These are phyloP conservation scores for Pterocarpus macrocarpus DNA, from an alignment of 306 rosid species.

Conservation along the genomic window DNA sequence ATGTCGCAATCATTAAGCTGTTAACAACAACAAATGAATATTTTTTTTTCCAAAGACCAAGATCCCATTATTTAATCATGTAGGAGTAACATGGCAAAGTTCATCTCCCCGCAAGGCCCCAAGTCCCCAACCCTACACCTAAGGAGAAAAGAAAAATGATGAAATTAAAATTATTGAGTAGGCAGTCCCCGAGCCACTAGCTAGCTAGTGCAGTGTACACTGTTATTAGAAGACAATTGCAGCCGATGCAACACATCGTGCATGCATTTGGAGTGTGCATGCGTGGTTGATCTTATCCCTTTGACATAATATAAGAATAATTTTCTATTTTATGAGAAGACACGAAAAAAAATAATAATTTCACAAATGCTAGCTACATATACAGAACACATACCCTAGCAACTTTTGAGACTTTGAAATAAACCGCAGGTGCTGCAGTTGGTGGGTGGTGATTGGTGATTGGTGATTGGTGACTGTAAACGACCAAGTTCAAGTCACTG, in stretches of 20 bases:
- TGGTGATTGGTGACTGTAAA: slow-evolving; percentile 31
- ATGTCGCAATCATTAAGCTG: slow-evolving; percentile 29
- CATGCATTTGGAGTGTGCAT: slow-evolving; percentile 49
- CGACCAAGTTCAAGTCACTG: slow-evolving; percentile 51
- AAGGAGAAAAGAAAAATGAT: not conserved
- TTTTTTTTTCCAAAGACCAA: slow-evolving; percentile 33
- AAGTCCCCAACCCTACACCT: not conserved
- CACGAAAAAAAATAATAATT: not conserved
- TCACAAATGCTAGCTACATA: not conserved
- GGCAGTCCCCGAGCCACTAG: slow-evolving; percentile 7
- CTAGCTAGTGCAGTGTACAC: not conserved
- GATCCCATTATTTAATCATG: slow-evolving; percentile 31
- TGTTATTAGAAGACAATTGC: slow-evolving; percentile 32
- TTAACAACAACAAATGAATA: slow-evolving; percentile 15
- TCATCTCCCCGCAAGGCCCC: slow-evolving; percentile 41
- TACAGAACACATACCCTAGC: not conserved
- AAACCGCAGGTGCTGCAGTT: not conserved
- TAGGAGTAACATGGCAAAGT: slow-evolving; percentile 10
- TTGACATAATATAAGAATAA: slow-evolving; percentile 22
- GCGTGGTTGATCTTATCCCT: slow-evolving; percentile 42
- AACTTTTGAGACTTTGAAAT: slow-evolving; percentile 29
- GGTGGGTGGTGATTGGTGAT: not conserved
- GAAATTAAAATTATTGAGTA: slow-evolving; percentile 33
- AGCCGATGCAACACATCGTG: slow-evolving; percentile 17
- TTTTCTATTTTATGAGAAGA: slow-evolving; percentile 28